Base-by-base conservation (phyloP, 345 rosid genomes). In the Linum tenue region DNA sequence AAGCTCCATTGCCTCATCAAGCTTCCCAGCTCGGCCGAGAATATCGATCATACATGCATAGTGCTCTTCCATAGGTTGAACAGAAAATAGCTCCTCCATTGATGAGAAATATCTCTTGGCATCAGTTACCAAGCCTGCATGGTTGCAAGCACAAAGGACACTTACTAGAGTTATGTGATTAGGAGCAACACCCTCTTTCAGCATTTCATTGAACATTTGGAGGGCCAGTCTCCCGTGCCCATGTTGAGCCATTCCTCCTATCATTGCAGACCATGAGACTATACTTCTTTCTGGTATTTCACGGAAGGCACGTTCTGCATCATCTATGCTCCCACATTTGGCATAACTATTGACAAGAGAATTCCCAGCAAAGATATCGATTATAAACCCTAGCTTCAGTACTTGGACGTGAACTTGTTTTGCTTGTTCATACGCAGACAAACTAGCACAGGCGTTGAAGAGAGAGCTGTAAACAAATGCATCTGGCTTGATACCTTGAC, bases 371-470 rank as follows among this genome's bases (percentile, higher is more conserved):
- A 82, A 84, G 39, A 31, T 44, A 64, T 84, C 86, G 5, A 73
- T 72, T 72, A 76, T 68, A 74, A 86, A 84, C 37, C 91, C 89
- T 35, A 67, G 73, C 76, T 84, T 84, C 72, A 82, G 68, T 66
- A 80, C 55, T 57, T 82, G 86, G 66, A 73, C 81, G 73, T 84
- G 89, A 56, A 82, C 72, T 77, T 84, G 91, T 70, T 84, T 84
- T 67, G 86, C 88, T 69, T 83, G 88, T 71, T 86, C 91, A 66
- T 86, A 83, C 63, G 85, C 88, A 5, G 91, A 86, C 48, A 83
- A 67, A 70, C 71, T 80, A 55, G 91, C 88, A 69, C 85, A 81
- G 60, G 91, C 79, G 75, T 83, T 86, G 48, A 86, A 73, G 56
- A 83, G 78, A 59, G 91, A 77, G 66, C 86, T 80, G 70, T 86